These are phyloP conservation scores for Seminavis robusta DNA, from an alignment of 108 stramenopile genomes.

Conservation along the genomic window DNA sequence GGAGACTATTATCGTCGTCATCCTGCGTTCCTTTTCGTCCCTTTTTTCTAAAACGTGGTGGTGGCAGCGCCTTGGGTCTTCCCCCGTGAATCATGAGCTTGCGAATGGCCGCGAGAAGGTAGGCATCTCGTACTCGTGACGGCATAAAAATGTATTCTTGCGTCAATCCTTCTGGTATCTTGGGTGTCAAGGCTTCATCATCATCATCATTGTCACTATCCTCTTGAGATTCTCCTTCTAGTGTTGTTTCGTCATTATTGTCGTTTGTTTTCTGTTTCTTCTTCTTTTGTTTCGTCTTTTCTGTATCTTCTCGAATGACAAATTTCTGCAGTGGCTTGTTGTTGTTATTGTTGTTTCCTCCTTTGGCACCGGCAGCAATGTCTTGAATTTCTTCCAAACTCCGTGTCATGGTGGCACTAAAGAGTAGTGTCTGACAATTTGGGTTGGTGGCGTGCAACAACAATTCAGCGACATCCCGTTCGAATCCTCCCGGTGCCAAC, in stretches of 20 bases:
- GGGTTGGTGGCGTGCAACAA: slow-evolving; percentile 55
- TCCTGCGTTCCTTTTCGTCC: slow-evolving; percentile 19
- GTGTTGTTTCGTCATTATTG: slow-evolving; percentile 6
- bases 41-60: slow-evolving; percentile 1
- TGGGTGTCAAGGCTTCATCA: slow-evolving; percentile 39
- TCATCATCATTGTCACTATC: slow-evolving; percentile 24
- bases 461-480: slow-evolving; percentile 86
- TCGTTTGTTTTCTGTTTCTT: slow-evolving; percentile 14
- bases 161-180: slow-evolving; percentile 80
- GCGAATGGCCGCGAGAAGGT: slow-evolving; percentile 71
- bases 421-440: slow-evolving; percentile 89
- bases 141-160: slow-evolving; percentile 98
- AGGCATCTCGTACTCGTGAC: slow-evolving; percentile 79
- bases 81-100: slow-evolving; percentile 77
- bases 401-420: slow-evolving; percentile 94
- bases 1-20: slow-evolving; percentile 40
- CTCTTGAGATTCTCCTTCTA: slow-evolving; percentile 1
- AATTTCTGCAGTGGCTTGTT: slow-evolving; percentile 71
- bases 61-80: slow-evolving; percentile 28
- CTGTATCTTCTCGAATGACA: slow-evolving; percentile 49
- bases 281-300: slow-evolving; percentile 9
- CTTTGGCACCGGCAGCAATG: slow-evolving; percentile 70
- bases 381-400: slow-evolving; percentile 78
- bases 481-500: slow-evolving; percentile 80
- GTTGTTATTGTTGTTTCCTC: too few species aligned